These are phyloP conservation scores for Dionaea muscipula DNA, from an alignment of 179 eudicot species.

Conservation along the genomic window DNA sequence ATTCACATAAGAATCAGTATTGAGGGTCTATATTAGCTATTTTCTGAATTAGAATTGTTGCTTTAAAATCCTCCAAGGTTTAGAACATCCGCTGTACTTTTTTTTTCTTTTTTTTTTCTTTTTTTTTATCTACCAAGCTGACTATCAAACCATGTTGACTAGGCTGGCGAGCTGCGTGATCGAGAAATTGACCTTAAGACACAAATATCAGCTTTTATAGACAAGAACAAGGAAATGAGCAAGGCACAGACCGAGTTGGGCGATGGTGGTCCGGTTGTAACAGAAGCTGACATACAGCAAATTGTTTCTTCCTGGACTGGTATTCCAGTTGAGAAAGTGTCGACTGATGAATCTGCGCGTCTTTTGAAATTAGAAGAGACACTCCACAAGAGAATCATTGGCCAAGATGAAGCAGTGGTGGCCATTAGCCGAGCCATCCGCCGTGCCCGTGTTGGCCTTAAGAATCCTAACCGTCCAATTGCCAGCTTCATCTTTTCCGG, in stretches of 20 bases:
- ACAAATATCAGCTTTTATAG: constrained; percentile 46
- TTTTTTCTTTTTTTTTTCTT: neutral
- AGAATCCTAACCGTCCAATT: constrained; percentile 77
- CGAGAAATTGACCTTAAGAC: constrained; percentile 61
- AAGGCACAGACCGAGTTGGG: constrained; percentile 52
- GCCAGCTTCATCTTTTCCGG: constrained; percentile 95
- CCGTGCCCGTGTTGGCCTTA: constrained; percentile 91
- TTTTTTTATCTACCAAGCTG: neutral
- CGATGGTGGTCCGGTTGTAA: constrained; percentile 49
- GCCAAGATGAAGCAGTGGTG: constrained; percentile 90
- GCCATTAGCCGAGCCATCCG: constrained; percentile 89
- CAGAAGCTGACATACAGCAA: constrained; percentile 69
- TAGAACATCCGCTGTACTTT: neutral
- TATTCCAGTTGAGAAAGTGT: constrained; percentile 78
- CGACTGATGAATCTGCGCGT: constrained; percentile 64
- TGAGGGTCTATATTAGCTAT: neutral
- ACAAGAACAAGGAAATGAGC: constrained; percentile 58
- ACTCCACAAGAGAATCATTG: constrained; percentile 65
- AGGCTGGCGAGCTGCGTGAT: constrained; percentile 79
- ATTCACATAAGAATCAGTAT: too few relatives aligned
- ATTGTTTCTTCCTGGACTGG: constrained; percentile 93
- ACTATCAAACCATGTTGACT: neutral
- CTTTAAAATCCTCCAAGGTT: neutral
- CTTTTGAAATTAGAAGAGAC: constrained; percentile 83
- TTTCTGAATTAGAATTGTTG: neutral